Conservation (phyloP, 345 rosid genomes). For the Cardamine occulta region DNA sequence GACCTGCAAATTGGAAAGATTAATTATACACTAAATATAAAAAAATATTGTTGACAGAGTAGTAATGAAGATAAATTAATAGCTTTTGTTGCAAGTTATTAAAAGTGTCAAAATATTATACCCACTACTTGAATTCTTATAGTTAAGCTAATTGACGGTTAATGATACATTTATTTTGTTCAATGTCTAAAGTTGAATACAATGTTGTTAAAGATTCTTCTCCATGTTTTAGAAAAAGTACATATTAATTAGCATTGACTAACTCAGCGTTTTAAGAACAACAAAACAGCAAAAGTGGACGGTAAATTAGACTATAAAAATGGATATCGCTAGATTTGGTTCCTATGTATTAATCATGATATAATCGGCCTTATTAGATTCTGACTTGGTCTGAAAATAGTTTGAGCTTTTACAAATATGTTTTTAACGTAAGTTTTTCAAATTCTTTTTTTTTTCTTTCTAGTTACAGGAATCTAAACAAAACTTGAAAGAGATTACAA, state of each 20-base stretch:
- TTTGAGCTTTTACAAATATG: not conserved
- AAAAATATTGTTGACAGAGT: not conserved
- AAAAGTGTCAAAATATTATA: not conserved
- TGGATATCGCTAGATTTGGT: not conserved
- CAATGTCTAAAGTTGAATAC: not conserved
- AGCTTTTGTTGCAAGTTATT: not conserved
- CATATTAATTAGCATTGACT: not conserved
- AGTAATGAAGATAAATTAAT: not conserved
- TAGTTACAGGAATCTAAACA: not conserved
- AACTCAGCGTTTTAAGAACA: not conserved
- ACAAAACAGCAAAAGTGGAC: not conserved
- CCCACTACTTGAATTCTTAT: not conserved
- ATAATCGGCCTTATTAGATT: not conserved
- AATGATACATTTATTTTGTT: too few relatives aligned
- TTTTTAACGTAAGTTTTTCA: too few relatives aligned
- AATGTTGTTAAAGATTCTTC: not conserved
- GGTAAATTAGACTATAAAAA: not conserved
- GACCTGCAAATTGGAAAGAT: not conserved
- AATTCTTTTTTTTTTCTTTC: too few relatives aligned
- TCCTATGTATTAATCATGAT: not conserved
- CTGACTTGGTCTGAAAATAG: too few relatives aligned
- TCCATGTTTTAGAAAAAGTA: not conserved
- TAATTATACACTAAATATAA: not conserved
- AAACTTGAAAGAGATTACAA: not conserved
- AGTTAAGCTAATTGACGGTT: not conserved